Evolutionary conservation across 2,329 filamentous ascomycete species (phyloP), one percentile per base, ranked within the genome.

Genomic region (Fusarium vanettenii): DNA sequence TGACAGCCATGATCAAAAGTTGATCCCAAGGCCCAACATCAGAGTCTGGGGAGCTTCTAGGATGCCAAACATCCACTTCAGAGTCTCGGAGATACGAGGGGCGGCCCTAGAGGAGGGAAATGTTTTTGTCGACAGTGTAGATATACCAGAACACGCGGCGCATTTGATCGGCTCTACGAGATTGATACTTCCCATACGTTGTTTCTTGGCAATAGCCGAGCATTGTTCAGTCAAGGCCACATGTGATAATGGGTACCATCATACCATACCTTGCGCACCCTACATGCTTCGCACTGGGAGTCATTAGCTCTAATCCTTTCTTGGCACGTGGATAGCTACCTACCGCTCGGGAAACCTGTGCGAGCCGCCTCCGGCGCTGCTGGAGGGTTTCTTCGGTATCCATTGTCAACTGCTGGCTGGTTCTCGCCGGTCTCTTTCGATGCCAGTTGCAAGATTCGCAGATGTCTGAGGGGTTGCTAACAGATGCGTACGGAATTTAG

Each of bases 341-440:
- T 62, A 62, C 60, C 60, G 60, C 60, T 37, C 60, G 60, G 45
- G 60, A 62, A 50, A 62, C 60, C 20, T 62, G 60, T 31, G 60
- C 60, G 16, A 62, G 60, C 29, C 60, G 29, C 33, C 60, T 62
- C 16, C 60, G 60, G 60, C 60, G 60, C 60, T 62, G 60, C 41
- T 62, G 60, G n/a, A 62, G 60, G 4, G 60, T 62, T 62, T 62
- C 60, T 50, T 62, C 60, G 18, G 60, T 25, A 27, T 62, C 41
- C 60, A 62, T 62, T 3, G 8, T 62, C 60, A 31, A n/a, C 27
- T 33, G 8, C 50, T 31, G 9, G 50, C 3, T 33, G 27, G 13
- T 18, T 55, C 27, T 55, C 22, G 18, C 11, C 29, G 18, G 11
- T n/a, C 20, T 25, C 43, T 11, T 48, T 55, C 25, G 50, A 55